phyloP scores from a whole-genome alignment of 2,329 filamentous ascomycete species.

The Sordariomycetes sp. region DNA sequence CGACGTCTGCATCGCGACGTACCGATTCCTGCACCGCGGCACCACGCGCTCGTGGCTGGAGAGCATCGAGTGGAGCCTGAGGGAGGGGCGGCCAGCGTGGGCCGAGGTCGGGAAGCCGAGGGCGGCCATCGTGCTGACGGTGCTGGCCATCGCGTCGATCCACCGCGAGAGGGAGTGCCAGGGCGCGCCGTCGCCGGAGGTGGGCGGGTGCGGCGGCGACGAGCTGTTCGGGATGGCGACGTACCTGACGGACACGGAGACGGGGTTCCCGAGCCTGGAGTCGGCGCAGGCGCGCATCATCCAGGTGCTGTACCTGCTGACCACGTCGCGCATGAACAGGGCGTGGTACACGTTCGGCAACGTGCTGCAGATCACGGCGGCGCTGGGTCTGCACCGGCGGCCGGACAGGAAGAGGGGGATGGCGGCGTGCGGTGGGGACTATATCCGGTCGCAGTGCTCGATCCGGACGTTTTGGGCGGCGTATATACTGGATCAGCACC shows the following conservation, averaged over 20 bases:
- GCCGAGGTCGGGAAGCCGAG: constrained; percentile 28
- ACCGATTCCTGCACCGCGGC: constrained; percentile 44
- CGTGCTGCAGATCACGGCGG: constrained; percentile 38
- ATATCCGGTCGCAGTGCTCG: constrained; percentile 37
- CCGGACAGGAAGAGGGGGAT: constrained; percentile 11
- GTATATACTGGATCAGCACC: constrained; percentile 52
- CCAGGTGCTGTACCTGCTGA: constrained; percentile 47
- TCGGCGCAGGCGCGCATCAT: constrained; percentile 46
- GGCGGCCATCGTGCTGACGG: constrained; percentile 34
- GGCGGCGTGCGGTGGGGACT: constrained; percentile 17
- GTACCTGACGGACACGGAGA: constrained; percentile 32
- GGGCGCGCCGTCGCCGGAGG: neutral
- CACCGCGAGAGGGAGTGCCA: constrained; percentile 27
- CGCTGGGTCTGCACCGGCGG: constrained; percentile 24
- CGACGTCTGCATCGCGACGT: constrained; percentile 49
- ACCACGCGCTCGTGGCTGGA: constrained; percentile 37
- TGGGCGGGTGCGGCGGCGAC: constrained; percentile 12
- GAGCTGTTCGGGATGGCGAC: constrained; percentile 30
- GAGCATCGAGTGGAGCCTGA: constrained; percentile 24
- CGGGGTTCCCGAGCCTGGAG: constrained; percentile 40
- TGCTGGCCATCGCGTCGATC: constrained; percentile 34
- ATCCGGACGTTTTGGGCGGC: constrained; percentile 51
- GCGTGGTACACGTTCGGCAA: constrained; percentile 52
- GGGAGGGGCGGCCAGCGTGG: constrained; percentile 22
- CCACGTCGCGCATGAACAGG: constrained; percentile 48